phyloP scores from a whole-genome alignment of 805 yeast genomes.

The Candida schatavii region DNA sequence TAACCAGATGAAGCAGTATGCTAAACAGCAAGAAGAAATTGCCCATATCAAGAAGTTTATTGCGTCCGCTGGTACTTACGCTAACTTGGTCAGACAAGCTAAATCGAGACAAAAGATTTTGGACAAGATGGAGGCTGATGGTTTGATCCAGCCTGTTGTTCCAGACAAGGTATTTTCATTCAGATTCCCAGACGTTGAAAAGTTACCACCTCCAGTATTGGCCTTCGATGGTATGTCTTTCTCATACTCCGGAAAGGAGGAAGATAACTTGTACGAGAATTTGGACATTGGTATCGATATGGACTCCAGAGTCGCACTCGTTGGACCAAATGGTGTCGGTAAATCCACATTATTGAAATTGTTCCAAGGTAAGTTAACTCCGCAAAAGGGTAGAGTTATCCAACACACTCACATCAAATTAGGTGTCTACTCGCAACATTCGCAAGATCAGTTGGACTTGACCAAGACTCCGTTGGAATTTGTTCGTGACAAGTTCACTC shows the following conservation, averaged over 20 bases:
- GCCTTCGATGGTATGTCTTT: constrained; percentile 95
- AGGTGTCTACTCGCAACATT: constrained; percentile 98
- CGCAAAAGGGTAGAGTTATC: constrained; percentile 93
- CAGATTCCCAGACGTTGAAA: constrained; percentile 92
- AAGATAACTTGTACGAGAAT: constrained; percentile 84
- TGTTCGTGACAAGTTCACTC: constrained; percentile 89
- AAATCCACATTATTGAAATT: constrained; percentile 92
- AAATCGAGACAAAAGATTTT: constrained; percentile 98
- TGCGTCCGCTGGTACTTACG: constrained; percentile 99
- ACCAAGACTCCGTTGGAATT: constrained; percentile 94
- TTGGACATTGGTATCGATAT: constrained; percentile 98
- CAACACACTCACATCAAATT: constrained; percentile 96
- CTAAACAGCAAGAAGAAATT: constrained; percentile 98
- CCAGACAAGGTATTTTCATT: constrained; percentile 92
- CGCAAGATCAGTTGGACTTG: constrained; percentile 95
- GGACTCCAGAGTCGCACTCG: constrained; percentile 97
- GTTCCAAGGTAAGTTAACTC: constrained; percentile 91
- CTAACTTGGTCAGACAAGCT: constrained; percentile 97
- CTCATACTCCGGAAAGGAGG: constrained; percentile 79
- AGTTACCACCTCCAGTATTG: constrained; percentile 97
- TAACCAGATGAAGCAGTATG: constrained; percentile 96
- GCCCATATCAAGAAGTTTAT: constrained; percentile 97
- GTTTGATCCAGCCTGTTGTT: constrained; percentile 87
- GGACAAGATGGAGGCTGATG: constrained; percentile 99
- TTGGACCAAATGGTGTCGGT: constrained; percentile 99